phyloP scores from a whole-genome alignment of 345 rosid species.

The Eutrema heterophyllum region DNA sequence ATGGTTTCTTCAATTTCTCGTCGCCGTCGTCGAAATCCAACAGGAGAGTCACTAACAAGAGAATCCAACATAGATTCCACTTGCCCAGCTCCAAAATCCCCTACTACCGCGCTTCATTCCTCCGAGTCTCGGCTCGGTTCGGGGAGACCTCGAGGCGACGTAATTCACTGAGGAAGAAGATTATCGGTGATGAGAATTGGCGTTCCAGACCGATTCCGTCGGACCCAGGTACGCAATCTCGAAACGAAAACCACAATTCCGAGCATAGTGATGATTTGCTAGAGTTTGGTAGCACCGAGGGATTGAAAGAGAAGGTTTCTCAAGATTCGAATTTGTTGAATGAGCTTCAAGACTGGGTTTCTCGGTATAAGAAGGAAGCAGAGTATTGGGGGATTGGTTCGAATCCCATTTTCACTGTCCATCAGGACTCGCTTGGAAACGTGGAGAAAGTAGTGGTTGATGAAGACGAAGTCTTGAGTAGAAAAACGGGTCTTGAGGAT shows the following conservation, averaged over 20 bases:
- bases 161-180: constrained; percentile 67
- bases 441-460: constrained; percentile 52
- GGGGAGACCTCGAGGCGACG: constrained; percentile 51
- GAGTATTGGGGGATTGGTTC: constrained; percentile 78
- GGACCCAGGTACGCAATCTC: constrained; percentile 31
- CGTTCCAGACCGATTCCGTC: constrained; percentile 34
- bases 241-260: constrained; percentile 8
- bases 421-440: constrained; percentile 50
- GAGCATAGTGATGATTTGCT: constrained; percentile 16
- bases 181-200: constrained; percentile 48
- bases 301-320: constrained; percentile 25
- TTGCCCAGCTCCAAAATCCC: constrained; percentile 29
- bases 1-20: constrained; percentile 23
- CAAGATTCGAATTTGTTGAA: constrained; percentile 46
- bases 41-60: constrained; percentile 19
- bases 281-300: constrained; percentile 22
- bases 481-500: constrained; percentile 38
- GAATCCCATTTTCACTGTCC: constrained; percentile 55
- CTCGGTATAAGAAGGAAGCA: constrained; percentile 52
- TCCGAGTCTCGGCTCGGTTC: constrained; percentile 51
- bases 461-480: constrained; percentile 50
- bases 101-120: constrained; percentile 5
- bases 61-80: constrained; percentile 13
- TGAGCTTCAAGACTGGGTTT: constrained; percentile 66
- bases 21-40: constrained; percentile 33